Evolutionary conservation across 2,329 filamentous ascomycete species (phyloP).

Genomic region (Beauveria sp.): DNA sequence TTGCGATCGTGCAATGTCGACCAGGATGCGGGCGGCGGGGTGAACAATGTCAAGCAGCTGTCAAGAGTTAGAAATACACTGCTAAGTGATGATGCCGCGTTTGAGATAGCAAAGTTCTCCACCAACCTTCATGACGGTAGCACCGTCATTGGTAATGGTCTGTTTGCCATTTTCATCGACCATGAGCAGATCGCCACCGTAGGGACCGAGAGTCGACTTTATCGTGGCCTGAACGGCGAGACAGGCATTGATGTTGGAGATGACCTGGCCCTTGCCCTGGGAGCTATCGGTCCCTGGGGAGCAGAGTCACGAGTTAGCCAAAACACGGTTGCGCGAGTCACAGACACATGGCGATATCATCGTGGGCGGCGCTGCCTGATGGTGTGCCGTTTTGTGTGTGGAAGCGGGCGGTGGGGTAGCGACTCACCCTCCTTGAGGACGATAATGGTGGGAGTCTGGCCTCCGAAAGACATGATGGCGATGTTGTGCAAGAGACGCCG

Average conservation of each 20-base stretch:
- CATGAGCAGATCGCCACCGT: slow-evolving; percentile 91
- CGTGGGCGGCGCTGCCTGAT: background rate
- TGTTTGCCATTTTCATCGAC: slow-evolving; percentile 92
- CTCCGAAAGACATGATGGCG: slow-evolving; percentile 81
- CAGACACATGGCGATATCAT: background rate
- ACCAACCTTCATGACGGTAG: slow-evolving; percentile 93
- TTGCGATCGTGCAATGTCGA: slow-evolving; percentile 97
- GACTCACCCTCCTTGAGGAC: slow-evolving; percentile 90
- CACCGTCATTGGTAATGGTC: slow-evolving; percentile 98
- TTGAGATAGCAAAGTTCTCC: background rate
- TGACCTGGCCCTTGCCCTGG: slow-evolving; percentile 90
- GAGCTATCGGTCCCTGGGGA: slow-evolving; percentile 84
- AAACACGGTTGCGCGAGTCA: background rate
- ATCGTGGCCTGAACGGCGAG: slow-evolving; percentile 92
- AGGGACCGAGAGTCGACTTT: slow-evolving; percentile 90
- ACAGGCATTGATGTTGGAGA: slow-evolving; percentile 98
- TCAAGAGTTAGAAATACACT: background rate
- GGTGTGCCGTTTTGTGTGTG: slow-evolving; percentile 9
- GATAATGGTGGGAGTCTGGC: slow-evolving; percentile 95
- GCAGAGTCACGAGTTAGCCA: slow-evolving; percentile 15
- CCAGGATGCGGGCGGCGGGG: slow-evolving; percentile 91
- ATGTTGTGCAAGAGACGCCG: slow-evolving; percentile 1
- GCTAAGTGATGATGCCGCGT: background rate
- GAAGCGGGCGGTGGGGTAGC: slow-evolving; percentile 29
- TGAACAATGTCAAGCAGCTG: slow-evolving; percentile 97